Evolutionary conservation across 768 basidiomycete species (phyloP), one percentile per base, ranked within the genome.

Genomic region (Pleurotus giganteus): DNA sequence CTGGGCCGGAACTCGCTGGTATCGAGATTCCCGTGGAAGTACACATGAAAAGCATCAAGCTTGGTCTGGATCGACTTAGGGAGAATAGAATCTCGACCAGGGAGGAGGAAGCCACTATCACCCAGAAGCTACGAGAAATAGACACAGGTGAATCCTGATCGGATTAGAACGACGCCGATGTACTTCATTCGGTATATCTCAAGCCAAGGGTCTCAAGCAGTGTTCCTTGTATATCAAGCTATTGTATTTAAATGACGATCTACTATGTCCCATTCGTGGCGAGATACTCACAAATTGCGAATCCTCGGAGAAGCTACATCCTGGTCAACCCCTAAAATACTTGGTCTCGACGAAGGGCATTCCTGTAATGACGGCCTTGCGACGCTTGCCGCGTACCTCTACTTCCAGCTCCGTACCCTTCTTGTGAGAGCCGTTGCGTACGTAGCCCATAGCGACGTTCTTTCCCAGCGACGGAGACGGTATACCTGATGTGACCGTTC

Each of bases 401-500:
- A 98, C 86, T 47, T 81, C 78, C 3, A 98, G 75, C 65, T 88
- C 82, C 0, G 88, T 96, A 9, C 91, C 93, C 69, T 91, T 95
- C 74, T 94, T 98, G 73, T 96, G 91, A 71, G 78, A 85, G 0
- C 93, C 94, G 19, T 75, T 80, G 58, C 75, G 67, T 44, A 98
- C 80, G 63, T 98, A 98, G 0, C 86, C 96, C 96, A 98, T 98
- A 0, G 95, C 93, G 61, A 98, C 92, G 69, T 99, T 98, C 68
- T 88, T 86, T 1, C 83, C 84, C 2, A 94, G 75, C 1, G 92
- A 88, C 0, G 95, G 96, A 0, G 94, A 94, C 12, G 97, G 97
- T 58, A 98, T 97, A 43, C 96, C 97, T 0, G 94, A 98, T 0
- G 95, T 99, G 43, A 98, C 82, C 11, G 71, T 66, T 31, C 93